Conservation (phyloP, 495 filamentous ascomycete genomes). For the Recurvomyces mirabilis region DNA sequence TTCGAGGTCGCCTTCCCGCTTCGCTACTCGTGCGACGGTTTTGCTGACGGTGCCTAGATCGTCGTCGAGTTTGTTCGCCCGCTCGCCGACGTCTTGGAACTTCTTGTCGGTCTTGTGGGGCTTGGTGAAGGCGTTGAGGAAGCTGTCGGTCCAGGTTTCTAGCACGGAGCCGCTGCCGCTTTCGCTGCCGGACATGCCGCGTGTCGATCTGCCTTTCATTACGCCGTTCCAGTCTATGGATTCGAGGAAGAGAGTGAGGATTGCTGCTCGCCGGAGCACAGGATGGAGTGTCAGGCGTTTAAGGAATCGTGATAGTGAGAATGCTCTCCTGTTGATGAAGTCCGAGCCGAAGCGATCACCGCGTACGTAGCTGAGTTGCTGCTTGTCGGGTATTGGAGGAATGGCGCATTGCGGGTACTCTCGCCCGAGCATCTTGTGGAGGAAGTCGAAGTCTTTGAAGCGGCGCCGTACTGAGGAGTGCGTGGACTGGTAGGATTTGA, state of each 20-base stretch:
- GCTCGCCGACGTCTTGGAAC: conserved; percentile 88
- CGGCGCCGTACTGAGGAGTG: conserved; percentile 69
- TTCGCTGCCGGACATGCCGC: conserved; percentile 46
- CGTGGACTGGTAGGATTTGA: conserved; percentile 76
- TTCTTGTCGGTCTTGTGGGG: conserved; percentile 89
- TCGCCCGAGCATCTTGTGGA: conserved; percentile 76
- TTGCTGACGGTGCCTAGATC: conserved; percentile 89
- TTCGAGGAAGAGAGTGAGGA: conserved; percentile 84
- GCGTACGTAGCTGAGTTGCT: conserved; percentile 96
- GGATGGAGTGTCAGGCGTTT: conserved; percentile 80
- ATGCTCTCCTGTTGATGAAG: conserved; percentile 80
- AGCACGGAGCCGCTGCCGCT: conserved; percentile 55
- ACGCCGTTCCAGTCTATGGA: conserved; percentile 90
- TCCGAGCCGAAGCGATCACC: conserved; percentile 90
- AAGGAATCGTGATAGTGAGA: conserved; percentile 86
- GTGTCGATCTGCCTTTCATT: conserved; percentile 64
- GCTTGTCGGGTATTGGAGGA: conserved; percentile 91
- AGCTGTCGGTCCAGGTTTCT: conserved; percentile 88
- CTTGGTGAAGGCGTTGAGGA: conserved; percentile 94
- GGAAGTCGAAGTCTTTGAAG: conserved; percentile 95
- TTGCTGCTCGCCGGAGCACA: conserved; percentile 66
- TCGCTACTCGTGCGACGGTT: conserved; percentile 76
- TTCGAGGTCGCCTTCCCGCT: conserved; percentile 81
- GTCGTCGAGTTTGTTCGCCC: conserved; percentile 88
- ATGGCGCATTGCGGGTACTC: conserved; percentile 89